phyloP scores from a whole-genome alignment of 2,329 filamentous ascomycete species.

The Ilyonectria mors-panacis region DNA sequence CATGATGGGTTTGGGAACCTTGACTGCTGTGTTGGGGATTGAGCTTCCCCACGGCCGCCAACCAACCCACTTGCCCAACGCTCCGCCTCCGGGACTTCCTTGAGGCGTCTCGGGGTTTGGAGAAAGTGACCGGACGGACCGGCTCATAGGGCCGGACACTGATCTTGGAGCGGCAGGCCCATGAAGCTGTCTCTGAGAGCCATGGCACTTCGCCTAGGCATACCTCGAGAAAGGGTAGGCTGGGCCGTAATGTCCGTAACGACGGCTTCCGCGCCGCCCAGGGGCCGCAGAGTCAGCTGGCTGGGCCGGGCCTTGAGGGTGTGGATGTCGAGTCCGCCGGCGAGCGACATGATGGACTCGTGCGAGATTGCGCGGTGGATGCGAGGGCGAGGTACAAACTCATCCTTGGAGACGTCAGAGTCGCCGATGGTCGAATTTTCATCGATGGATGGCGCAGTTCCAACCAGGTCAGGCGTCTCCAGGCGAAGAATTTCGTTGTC shows the following conservation, averaged over 20 bases:
- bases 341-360: conserved; percentile 90
- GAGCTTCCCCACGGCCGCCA: conserved; percentile 64
- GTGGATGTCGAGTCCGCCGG: conserved; percentile 92
- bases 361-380: conserved; percentile 82
- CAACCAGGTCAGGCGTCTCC: conserved; percentile 45
- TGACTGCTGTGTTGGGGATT: conserved; percentile 31
- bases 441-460: conserved; percentile 52
- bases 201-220: conserved; percentile 65
- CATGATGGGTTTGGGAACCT: conserved; percentile 42
- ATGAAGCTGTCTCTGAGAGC: conserved; percentile 71
- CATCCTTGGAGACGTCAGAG: conserved; percentile 52
- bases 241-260: conserved; percentile 72
- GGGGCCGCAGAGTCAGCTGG: conserved; percentile 74
- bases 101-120: conserved; percentile 44
- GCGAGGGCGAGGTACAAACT: conserved; percentile 57
- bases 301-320: conserved; percentile 82
- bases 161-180: conserved; percentile 53
- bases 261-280: conserved; percentile 69
- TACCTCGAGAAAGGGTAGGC: conserved; percentile 67
- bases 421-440: conserved; percentile 53
- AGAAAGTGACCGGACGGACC: conserved; percentile 40
- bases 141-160: conserved; percentile 51
- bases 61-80: conserved; percentile 61
- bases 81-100: conserved; percentile 41
- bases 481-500: conserved; percentile 39